phyloP scores from a whole-genome alignment of 2,329 filamentous ascomycete genomes.

The Alternaria tenuissima region DNA sequence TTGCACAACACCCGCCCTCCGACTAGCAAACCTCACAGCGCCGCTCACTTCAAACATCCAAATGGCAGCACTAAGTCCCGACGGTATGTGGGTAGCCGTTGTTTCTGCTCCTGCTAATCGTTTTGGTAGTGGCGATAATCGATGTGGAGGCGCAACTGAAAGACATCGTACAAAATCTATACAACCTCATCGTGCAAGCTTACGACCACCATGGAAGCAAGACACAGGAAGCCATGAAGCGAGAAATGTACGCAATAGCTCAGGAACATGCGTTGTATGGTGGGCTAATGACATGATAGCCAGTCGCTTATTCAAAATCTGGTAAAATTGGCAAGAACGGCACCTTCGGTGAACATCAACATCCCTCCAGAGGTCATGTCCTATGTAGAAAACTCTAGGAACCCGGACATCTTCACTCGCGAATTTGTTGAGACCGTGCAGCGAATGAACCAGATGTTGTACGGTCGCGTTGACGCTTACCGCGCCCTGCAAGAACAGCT shows the following conservation, averaged over 20 bases:
- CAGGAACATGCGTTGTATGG: neutral
- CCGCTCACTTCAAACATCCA: neutral
- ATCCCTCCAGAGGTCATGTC: slow-evolving; percentile 69
- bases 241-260: slow-evolving; percentile 60
- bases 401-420: slow-evolving; percentile 72
- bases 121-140: slow-evolving; percentile 21
- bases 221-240: slow-evolving; percentile 65
- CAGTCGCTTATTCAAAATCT: slow-evolving; percentile 64
- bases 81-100: slow-evolving; percentile 4
- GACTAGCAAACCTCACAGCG: slow-evolving; percentile 2
- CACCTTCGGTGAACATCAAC: slow-evolving; percentile 60
- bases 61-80: slow-evolving; percentile 18
- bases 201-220: slow-evolving; percentile 67
- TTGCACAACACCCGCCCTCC: slow-evolving; percentile 4
- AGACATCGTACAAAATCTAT: slow-evolving; percentile 68
- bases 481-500: slow-evolving; percentile 66
- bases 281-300: slow-evolving; percentile 34
- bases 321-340: slow-evolving; percentile 59
- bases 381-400: slow-evolving; percentile 69
- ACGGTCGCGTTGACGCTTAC: slow-evolving; percentile 68
- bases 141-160: slow-evolving; percentile 62
- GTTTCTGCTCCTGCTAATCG: slow-evolving; percentile 4
- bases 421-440: slow-evolving; percentile 72
- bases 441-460: slow-evolving; percentile 68
- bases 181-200: slow-evolving; percentile 65